Evolutionary conservation across 768 basidiomycete genomes (phyloP).

Genomic region (Heimioporus sp.): DNA sequence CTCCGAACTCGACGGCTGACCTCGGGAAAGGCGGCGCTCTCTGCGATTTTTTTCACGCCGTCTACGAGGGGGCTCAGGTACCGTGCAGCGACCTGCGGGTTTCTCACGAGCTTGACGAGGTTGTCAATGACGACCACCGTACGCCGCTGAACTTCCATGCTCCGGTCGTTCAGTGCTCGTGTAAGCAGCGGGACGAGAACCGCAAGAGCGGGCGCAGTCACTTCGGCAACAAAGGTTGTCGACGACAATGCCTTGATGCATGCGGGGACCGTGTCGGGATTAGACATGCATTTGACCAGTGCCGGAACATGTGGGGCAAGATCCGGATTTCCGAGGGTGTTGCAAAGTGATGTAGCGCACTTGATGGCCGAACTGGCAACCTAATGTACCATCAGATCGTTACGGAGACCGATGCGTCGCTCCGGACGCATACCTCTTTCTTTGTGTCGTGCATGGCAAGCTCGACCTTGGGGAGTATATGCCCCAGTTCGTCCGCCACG

Average conservation of each 20-base stretch:
- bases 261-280: slow-evolving; percentile 81
- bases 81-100: slow-evolving; percentile 83
- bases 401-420: slow-evolving; percentile 10
- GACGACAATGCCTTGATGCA: slow-evolving; percentile 95
- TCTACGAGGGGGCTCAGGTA: slow-evolving; percentile 87
- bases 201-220: slow-evolving; percentile 93
- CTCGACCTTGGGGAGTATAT: slow-evolving; percentile 83
- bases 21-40: slow-evolving; percentile 94
- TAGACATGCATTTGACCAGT: slow-evolving; percentile 93
- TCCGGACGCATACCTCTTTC: slow-evolving; percentile 58
- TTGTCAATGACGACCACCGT: slow-evolving; percentile 95
- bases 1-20: slow-evolving; percentile 36
- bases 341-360: slow-evolving; percentile 85
- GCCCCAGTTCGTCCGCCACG: slow-evolving; percentile 81
- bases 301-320: slow-evolving; percentile 83
- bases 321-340: slow-evolving; percentile 91
- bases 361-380: slow-evolving; percentile 85
- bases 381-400: slow-evolving; percentile 37
- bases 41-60: slow-evolving; percentile 87
- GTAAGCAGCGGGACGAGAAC: slow-evolving; percentile 90
- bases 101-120: slow-evolving; percentile 94
- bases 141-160: slow-evolving; percentile 94
- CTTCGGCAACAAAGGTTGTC: slow-evolving; percentile 96
- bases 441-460: slow-evolving; percentile 96
- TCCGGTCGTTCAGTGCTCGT: slow-evolving; percentile 91